Evolutionary conservation across 2,329 filamentous ascomycete genomes (phyloP), one percentile per base, ranked within the genome.

Genomic region (Phialemonium atrogriseum): DNA sequence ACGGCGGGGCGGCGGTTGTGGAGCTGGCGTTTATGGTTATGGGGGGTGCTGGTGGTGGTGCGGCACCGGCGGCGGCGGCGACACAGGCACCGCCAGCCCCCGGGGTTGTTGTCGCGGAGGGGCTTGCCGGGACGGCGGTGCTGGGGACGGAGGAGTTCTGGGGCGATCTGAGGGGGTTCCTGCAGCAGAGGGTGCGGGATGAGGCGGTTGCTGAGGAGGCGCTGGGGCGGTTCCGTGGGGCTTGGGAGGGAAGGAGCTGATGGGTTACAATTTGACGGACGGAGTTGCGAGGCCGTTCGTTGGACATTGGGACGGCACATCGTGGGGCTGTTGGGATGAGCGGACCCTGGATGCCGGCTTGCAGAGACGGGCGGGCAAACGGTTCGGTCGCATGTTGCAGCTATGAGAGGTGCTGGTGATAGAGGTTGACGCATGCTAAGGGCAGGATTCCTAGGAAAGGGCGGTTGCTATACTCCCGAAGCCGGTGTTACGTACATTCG

Each of bases 21-120:
- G 87, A 94, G 54, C 79, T 96, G 40, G 77, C 77, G 2, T 72
- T 95, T 34, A 96, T 96, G 87, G 70, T 95, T 13, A 76, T 94
- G 52, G 84, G 82, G 4, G 87, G 85, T 10, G 74, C 68, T 10
- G 59, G 62, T 15, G 54, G 58, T n/a, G 45, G 62, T 23, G 52
- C 38, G 1, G 52, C 43, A 22, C 51, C 50, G n/a, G 54, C 53
- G 12, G 47, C 57, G 1, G 44, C 46, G 23, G 47, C 48, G 9
- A 19, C 16, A 12, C 13, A n/a, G 6, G 60, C 62, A 24, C 64
- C 60, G 42, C 40, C 46, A n/a, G 48, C 35, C 8, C 54, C 59
- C 29, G 62, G 53, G 20, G 44, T 53, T 7, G 58, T 58, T 27
- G 64, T 60, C 24, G 69, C 69, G 32, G 66, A 70, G 41, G 66